These are phyloP conservation scores for Aspergillus oerlinghausenensis DNA, from an alignment of 2,329 filamentous ascomycete genomes.

Conservation along the genomic window DNA sequence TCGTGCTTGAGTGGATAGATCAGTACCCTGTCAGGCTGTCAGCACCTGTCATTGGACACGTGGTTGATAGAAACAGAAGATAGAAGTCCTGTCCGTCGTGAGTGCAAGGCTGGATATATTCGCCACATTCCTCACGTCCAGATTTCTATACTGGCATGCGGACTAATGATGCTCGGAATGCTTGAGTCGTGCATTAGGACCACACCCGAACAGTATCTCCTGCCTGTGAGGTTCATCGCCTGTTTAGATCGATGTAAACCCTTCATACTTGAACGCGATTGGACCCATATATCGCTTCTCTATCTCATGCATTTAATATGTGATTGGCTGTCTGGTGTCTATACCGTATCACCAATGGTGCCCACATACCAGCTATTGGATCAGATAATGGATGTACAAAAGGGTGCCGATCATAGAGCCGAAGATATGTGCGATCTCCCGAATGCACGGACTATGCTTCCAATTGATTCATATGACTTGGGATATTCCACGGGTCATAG, in stretches of 20 bases:
- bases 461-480: slow-evolving; percentile 37
- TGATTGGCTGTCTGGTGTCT: neutral
- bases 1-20: neutral
- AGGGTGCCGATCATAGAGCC: neutral
- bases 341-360: no score
- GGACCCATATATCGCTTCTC: neutral
- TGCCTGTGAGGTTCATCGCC: neutral
- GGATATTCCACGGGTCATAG: slow-evolving; percentile 43
- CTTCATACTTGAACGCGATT: neutral
- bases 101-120: neutral
- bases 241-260: neutral
- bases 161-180: neutral
- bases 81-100: neutral
- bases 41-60: neutral
- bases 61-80: neutral
- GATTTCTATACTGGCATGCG: neutral
- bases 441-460: slow-evolving; percentile 6
- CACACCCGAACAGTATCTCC: no score
- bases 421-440: neutral
- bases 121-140: neutral
- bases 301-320: neutral
- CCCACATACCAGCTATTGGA: neutral
- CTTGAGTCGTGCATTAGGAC: neutral
- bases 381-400: neutral
- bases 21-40: neutral